Conservation (phyloP, 1,139 yeast species). For the Yamadazyma triangularis region DNA sequence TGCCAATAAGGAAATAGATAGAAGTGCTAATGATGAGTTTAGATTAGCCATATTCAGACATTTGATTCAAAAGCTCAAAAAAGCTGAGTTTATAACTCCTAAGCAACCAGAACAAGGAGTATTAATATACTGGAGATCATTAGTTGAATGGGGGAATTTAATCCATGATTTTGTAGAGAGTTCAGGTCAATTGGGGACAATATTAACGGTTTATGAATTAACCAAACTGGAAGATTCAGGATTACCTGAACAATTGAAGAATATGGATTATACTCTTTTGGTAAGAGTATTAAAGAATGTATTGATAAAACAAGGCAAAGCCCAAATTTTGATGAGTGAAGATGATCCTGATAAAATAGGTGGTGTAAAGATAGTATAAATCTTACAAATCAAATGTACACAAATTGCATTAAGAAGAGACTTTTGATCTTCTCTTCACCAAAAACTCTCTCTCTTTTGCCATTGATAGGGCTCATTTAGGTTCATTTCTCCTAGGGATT, state of each 20-base stretch:
- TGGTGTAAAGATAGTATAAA: slow-evolving; percentile 60
- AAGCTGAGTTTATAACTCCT: slow-evolving; percentile 49
- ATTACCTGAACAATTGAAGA: slow-evolving; percentile 51
- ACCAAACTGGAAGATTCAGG: slow-evolving; percentile 60
- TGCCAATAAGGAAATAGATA: slow-evolving; percentile 44
- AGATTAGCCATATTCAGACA: slow-evolving; percentile 51
- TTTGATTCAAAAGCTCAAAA: slow-evolving; percentile 48
- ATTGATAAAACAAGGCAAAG: slow-evolving; percentile 63
- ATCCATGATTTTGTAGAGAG: slow-evolving; percentile 47
- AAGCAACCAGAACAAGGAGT: slow-evolving; percentile 43
- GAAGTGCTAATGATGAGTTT: slow-evolving; percentile 54
- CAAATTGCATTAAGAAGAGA: no score
- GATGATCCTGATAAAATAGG: slow-evolving; percentile 44
- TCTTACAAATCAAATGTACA: no score
- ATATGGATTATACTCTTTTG: slow-evolving; percentile 57
- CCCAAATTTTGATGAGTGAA: slow-evolving; percentile 60
- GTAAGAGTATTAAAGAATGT: slow-evolving; percentile 49
- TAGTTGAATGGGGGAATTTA: slow-evolving; percentile 74
- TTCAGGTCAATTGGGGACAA: slow-evolving; percentile 74
- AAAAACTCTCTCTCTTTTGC: no score
- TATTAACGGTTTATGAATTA: slow-evolving; percentile 80
- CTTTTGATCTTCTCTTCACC: no score
- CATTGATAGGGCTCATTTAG: no score
- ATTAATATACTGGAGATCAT: slow-evolving; percentile 63
- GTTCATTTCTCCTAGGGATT: no score